Base-by-base conservation (phyloP, 345 rosid species). In the Anastatica hierochuntica region DNA sequence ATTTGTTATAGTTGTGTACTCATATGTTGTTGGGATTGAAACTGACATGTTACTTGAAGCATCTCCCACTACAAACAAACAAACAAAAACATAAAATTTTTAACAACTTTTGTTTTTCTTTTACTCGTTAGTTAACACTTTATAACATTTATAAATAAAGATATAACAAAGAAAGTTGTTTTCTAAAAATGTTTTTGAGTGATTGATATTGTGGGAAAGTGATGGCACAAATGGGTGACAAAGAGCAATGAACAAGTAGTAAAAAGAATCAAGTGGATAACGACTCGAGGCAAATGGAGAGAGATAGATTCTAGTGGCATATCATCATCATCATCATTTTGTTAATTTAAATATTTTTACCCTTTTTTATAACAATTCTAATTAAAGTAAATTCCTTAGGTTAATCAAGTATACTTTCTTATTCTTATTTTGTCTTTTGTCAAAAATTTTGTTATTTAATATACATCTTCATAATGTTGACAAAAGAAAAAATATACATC, bases 1-100 rank as follows among this genome's bases (percentile, higher is more conserved):
- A 34, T 9, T 30, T 39, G 59, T 4, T 45, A 58, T 36, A 0
- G 64, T 35, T 21, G 59, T 52, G 52, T 80, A 83, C 41, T 79
- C 97, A 14, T 82, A 82, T n/a, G n/a, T n/a, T 20, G 56, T 57
- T 55, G 73, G 69, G 30, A 31, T 47, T 38, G 60, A 17, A 58
- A 57, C 59, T 36, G 50, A 49, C 53, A 53, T 30, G 34, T 21
- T 55, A n/a, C n/a, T n/a, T n/a, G n/a, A n/a, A 66, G 50, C 66
- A 45, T 68, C 76, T 24, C 46, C 17, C 24, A 6, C 78, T 70
- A 69, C 31, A 46, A n/a, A n/a, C n/a, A n/a, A 27, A 20, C 34
- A 51, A 23, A 13, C 52, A 52, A 42, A 27, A 4, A 7, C 1
- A 27, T 4, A 43, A 21, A 21, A 21, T 21, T 21, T 21, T 21